Evolutionary conservation across 1,284 basidiomycete genomes (phyloP).

Genomic region (Ganoderma leucocontextum): DNA sequence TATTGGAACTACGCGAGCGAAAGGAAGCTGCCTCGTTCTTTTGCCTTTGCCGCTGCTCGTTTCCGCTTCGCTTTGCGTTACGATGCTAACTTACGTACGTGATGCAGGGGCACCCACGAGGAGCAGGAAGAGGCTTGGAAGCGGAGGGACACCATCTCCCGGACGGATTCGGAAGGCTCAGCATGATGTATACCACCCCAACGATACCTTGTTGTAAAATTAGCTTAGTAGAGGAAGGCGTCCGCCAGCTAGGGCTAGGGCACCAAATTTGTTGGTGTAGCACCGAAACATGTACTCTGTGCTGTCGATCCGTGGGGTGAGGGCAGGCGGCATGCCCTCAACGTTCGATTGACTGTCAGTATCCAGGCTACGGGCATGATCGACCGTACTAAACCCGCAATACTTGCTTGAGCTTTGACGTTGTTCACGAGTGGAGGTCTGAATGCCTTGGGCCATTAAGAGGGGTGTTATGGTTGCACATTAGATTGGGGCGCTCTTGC

Average conservation of each 20-base stretch:
- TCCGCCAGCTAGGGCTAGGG: conserved; percentile 1
- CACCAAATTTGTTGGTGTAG: not conserved
- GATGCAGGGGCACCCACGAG: conserved; percentile 62
- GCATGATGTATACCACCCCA: conserved; percentile 20
- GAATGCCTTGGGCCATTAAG: conserved; percentile 5
- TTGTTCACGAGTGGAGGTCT: not conserved
- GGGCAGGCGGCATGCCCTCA: not conserved
- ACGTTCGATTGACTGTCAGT: not conserved
- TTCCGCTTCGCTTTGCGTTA: conserved; percentile 10
- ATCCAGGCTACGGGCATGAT: not conserved
- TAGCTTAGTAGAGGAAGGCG: conserved; percentile 21
- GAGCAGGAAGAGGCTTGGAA: conserved; percentile 66
- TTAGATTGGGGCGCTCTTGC: conserved; percentile 54
- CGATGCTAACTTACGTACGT: conserved; percentile 7
- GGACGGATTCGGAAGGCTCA: conserved; percentile 29
- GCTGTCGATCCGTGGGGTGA: not conserved
- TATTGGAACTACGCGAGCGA: not conserved
- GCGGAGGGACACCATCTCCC: conserved; percentile 37
- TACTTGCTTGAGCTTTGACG: not conserved
- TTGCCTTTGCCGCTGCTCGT: conserved; percentile 25
- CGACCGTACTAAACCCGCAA: not conserved
- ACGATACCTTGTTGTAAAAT: conserved; percentile 17
- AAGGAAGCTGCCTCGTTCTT: not conserved
- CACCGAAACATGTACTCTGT: not conserved
- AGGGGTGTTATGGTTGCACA: conserved; percentile 52